A percentile compares a stretch with the other conserved stretches of the same genome.
Conservation (phyloP, 352 stramenopile species). For the Globisporangium camurandrum region DNA sequence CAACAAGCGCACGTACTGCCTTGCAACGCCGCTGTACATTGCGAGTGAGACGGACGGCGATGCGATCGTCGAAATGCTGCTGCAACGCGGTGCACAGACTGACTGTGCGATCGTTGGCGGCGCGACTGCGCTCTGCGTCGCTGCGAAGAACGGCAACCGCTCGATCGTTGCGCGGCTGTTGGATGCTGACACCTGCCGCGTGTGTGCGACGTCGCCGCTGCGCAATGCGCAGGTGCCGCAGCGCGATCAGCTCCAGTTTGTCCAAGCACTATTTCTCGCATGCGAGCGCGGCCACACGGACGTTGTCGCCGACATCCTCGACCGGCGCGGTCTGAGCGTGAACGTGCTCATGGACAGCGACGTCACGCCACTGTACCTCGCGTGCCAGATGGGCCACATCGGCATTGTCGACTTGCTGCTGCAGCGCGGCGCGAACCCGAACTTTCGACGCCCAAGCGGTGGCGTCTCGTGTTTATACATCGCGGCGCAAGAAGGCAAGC, state of each 20-base stretch:
- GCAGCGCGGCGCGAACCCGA: slow-evolving; percentile 43
- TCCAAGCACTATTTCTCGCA: slow-evolving; percentile 70
- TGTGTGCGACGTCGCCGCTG: slow-evolving; percentile 5
- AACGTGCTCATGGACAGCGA: slow-evolving; percentile 77
- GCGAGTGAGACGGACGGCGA: slow-evolving; percentile 72
- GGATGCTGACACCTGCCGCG: slow-evolving; percentile 18
- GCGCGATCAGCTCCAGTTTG: slow-evolving; percentile 24
- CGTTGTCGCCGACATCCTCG: slow-evolving; percentile 61
- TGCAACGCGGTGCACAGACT: slow-evolving; percentile 31
- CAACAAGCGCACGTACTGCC: slow-evolving; percentile 50
- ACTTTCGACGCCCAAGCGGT: slow-evolving; percentile 48
- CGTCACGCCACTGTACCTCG: slow-evolving; percentile 74
- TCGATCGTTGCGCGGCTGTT: slow-evolving; percentile 48
- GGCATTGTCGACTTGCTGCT: slow-evolving; percentile 53
- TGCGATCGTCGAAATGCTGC: slow-evolving; percentile 52
- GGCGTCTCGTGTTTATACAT: slow-evolving; percentile 78
- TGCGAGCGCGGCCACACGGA: slow-evolving; percentile 62
- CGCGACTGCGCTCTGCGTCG: slow-evolving; percentile 62
- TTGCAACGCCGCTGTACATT: slow-evolving; percentile 73
- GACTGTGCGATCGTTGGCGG: slow-evolving; percentile 38
- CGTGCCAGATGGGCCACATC: slow-evolving; percentile 77
- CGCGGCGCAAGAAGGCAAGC: slow-evolving; percentile 71
- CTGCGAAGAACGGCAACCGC: slow-evolving; percentile 69
- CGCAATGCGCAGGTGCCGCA: slow-evolving; percentile 3
- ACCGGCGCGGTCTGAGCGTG: slow-evolving; percentile 39